These are phyloP conservation scores for Phytophthora colocasiae DNA, from an alignment of 352 stramenopile genomes.

Conservation along the genomic window DNA sequence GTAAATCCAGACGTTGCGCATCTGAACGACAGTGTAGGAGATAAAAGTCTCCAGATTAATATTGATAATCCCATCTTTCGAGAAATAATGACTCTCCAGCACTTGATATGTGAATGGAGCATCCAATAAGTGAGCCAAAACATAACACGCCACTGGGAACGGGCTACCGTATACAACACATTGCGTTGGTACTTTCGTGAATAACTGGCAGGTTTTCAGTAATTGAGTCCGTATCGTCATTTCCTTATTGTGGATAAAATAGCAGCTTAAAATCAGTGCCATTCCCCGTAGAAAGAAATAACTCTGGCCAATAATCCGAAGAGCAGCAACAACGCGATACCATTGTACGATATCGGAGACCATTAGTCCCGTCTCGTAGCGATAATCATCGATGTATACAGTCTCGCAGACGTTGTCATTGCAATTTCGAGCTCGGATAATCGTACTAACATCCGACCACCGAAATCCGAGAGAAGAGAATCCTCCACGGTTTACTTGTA, in stretches of 20 bases:
- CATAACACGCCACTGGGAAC: conserved; percentile 52
- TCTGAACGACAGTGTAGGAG: conserved; percentile 45
- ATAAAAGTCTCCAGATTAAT: conserved; percentile 35
- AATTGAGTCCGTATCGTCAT: background rate
- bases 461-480: conserved; percentile 16
- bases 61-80: conserved; percentile 28
- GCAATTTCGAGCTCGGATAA: conserved; percentile 34
- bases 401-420: conserved; percentile 32
- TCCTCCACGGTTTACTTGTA: conserved; percentile 19
- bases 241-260: conserved; percentile 14
- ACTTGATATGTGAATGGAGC: conserved; percentile 47
- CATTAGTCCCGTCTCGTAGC: conserved; percentile 40
- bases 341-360: conserved; percentile 33
- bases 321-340: conserved; percentile 30
- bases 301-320: conserved; percentile 42
- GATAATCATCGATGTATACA: conserved; percentile 51
- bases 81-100: conserved; percentile 38
- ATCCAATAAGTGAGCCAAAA: conserved; percentile 53
- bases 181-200: conserved; percentile 55
- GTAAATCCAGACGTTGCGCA: conserved; percentile 53
- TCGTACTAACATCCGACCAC: conserved; percentile 27
- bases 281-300: conserved; percentile 48
- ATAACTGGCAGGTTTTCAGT: conserved; percentile 25
- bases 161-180: conserved; percentile 57
- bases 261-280: conserved; percentile 33